These are phyloP conservation scores for Fusarium graminum DNA, from an alignment of 2,329 filamentous ascomycete genomes.

Conservation along the genomic window DNA sequence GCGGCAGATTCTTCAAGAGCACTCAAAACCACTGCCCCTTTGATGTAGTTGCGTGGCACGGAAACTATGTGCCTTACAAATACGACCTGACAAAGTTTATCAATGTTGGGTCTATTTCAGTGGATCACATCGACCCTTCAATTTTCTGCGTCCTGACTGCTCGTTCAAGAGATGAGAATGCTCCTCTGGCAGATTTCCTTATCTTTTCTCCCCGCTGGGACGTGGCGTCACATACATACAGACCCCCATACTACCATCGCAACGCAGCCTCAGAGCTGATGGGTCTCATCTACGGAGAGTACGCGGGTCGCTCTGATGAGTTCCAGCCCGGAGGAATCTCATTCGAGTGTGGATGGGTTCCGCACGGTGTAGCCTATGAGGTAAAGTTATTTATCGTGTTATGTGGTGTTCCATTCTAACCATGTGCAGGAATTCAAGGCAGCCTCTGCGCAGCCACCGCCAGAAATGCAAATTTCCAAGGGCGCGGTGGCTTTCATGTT, in stretches of 20 bases:
- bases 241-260: conserved; percentile 75
- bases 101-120: conserved; percentile 60
- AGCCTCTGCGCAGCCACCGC: conserved; percentile 38
- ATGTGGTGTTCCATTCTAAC: background rate
- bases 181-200: conserved; percentile 73
- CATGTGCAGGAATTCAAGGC: conserved; percentile 36
- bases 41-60: conserved; percentile 79
- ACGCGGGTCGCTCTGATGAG: conserved; percentile 45
- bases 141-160: conserved; percentile 76
- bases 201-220: conserved; percentile 77
- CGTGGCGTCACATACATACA: conserved; percentile 71
- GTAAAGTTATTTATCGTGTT: background rate
- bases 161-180: conserved; percentile 64
- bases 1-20: conserved; percentile 70
- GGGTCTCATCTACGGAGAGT: conserved; percentile 61
- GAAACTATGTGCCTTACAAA: conserved; percentile 73
- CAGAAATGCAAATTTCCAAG: conserved; percentile 43
- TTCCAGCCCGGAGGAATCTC: conserved; percentile 42
- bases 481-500: conserved; percentile 47
- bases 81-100: conserved; percentile 69
- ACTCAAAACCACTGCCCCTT: conserved; percentile 76
- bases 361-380: conserved; percentile 40
- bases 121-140: conserved; percentile 74
- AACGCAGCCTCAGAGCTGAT: conserved; percentile 70
- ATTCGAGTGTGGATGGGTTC: conserved; percentile 35